Evolutionary conservation across 2,329 filamentous ascomycete genomes (phyloP), one percentile per base, ranked within the genome.

Genomic region (Coniochaeta sp.): DNA sequence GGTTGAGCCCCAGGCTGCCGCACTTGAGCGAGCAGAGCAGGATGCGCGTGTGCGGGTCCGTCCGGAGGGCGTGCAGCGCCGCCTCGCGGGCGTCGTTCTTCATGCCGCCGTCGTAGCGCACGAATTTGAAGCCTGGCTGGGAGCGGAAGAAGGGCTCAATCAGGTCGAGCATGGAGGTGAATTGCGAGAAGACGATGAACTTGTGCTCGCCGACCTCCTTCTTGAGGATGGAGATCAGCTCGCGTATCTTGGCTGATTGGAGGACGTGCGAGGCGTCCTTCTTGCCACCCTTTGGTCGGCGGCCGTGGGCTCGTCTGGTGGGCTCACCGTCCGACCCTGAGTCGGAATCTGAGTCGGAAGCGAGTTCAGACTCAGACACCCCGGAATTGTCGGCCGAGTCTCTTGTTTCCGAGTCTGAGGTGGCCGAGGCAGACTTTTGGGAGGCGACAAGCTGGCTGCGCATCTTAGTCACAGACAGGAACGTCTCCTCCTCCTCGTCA

Each of bases 141-240:
- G 86, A 82, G 54, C 82, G 81, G 62, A 99, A 80, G 74, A 98
- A 97, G 1, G 95, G 95, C 71, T 98, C 92, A 64, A 99, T 87
- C 31, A 98, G 86, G 76, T 98, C 90, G 54, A 99, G 86, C 95
- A 99, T 99, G 0, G 91, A 95, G 0, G 95, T 99, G 76, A 99
- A 99, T 69, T 98, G 91, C 1, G 92, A 96, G 76, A 99, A 99
- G 64, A 99, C 92, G 68, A 99, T 99, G 71, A 96, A 96, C 72
- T 99, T 99, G 81, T 96, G 91, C 62, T 91, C 81, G 1, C 81
- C 78, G 0, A 87, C 87, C 73, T 99, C 95, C 52, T 85, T 85
- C 61, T 87, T 83, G 9, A 99, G 83, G 58, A 99, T 90, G 62
- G 86, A 81, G 69, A 96, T 83, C 22, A 98, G 82, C 67, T 95